These are phyloP conservation scores for Fraxinus greggii DNA, from an alignment of 305 asterid genomes.

Conservation along the genomic window DNA sequence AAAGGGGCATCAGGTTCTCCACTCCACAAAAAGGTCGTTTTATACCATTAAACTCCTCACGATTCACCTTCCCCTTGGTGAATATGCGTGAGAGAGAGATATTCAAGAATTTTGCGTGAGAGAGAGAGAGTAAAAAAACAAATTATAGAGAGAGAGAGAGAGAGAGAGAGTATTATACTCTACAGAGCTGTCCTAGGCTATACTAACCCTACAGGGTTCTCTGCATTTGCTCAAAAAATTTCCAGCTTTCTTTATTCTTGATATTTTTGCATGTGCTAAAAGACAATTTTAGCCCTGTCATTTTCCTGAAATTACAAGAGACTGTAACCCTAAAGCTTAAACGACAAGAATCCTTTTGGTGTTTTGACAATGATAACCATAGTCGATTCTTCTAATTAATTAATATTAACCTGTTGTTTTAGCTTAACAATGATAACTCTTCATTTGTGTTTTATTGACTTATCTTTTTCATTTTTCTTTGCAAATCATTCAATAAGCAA, in stretches of 20 bases:
- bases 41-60: slow-evolving; percentile 48
- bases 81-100: slow-evolving; percentile 41
- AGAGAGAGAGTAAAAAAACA: not conserved
- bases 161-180: slow-evolving; percentile 23
- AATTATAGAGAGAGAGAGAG: not conserved
- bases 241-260: slow-evolving; percentile 31
- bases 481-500: not conserved
- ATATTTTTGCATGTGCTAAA: slow-evolving; percentile 10
- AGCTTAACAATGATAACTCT: not conserved
- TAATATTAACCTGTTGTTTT: not conserved
- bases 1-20: slow-evolving; percentile 80
- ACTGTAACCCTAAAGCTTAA: slow-evolving; percentile 21
- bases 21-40: slow-evolving; percentile 58
- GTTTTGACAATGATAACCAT: slow-evolving; percentile 39
- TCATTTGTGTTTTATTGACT: not conserved
- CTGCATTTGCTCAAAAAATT: slow-evolving; percentile 6
- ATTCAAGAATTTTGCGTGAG: slow-evolving; percentile 22
- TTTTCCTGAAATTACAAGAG: slow-evolving; percentile 24
- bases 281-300: slow-evolving; percentile 20
- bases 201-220: slow-evolving; percentile 51
- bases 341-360: slow-evolving; percentile 32
- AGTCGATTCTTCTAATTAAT: slow-evolving; percentile 10
- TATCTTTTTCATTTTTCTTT: not conserved
- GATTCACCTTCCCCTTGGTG: slow-evolving; percentile 46
- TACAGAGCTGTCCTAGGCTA: slow-evolving; percentile 57